Base-by-base conservation (phyloP, 768 basidiomycete genomes). In the Suillus alpinus region DNA sequence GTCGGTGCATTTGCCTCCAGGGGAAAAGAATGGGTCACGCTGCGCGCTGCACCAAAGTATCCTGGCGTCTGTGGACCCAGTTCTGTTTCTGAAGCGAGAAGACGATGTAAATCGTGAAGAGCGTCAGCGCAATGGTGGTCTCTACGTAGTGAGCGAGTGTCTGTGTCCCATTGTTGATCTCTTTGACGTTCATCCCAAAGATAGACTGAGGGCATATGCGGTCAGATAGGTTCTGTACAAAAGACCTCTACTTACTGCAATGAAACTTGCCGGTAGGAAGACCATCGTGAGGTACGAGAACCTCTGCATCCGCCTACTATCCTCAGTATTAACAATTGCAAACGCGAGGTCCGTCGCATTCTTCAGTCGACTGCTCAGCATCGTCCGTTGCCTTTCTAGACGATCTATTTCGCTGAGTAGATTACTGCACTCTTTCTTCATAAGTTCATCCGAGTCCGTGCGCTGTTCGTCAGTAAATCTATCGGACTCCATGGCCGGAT, bases 71-170 rank as follows among this genome's bases (percentile, higher is more conserved):
- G 58, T 61, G 47, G 62, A 69, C 59, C 9, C 1, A 5, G 20
- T 56, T 67, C 1, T 66, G 52, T 43, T 34, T 63, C 26, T 84
- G 84, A 66, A 83, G 78, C 6, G 83, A 77, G 44, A 86, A 74
- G 44, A 87, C 78, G 40, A 83, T 66, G 85, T 85, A 87, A 23
- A 81, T 69, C 10, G 85, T 85, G 14, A 78, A 32, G 13, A 76
- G n/a, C 0, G 85, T 87, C 52, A 88, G 70, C 0, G 79, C 75
- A 4, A 84, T 44, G 0, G 85, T 81, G 7, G 76, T 69, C n/a
- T 66, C 76, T 26, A 80, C 18, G 53, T 80, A 86, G 50, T 71
- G 68, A 3, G 62, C 53, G n/a, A 85, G 63, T 4, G 74, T 73
- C 55, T 70, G 72, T 6, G 73, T 70, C 12, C 50, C 44, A 6